Conservation (phyloP, 345 rosid species). For the Schrenkiella parvula region DNA sequence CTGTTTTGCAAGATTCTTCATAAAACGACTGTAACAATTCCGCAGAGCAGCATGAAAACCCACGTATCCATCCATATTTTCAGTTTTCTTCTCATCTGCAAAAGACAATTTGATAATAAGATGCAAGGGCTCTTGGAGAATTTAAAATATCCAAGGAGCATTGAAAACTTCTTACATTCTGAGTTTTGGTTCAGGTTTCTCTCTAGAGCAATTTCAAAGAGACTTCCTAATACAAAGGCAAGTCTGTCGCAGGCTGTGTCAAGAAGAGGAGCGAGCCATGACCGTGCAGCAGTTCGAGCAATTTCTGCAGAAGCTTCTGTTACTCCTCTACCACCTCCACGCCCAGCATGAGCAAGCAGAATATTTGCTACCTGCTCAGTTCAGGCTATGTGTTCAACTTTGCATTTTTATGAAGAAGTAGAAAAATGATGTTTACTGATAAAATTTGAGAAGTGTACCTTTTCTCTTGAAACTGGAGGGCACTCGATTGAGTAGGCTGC, state of each 20-base stretch:
- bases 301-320: conserved; percentile 96
- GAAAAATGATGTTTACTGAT: neutral
- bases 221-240: conserved; percentile 79
- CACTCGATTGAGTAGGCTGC: conserved; percentile 96
- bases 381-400: conserved; percentile 7
- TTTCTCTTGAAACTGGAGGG: conserved; percentile 90
- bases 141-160: conserved; percentile 5
- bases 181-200: conserved; percentile 59
- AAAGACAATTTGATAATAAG: neutral
- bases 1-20: conserved; percentile 74
- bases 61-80: conserved; percentile 77
- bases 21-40: conserved; percentile 65
- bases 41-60: conserved; percentile 90
- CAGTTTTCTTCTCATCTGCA: conserved; percentile 61
- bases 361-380: conserved; percentile 83
- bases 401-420: neutral
- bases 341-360: conserved; percentile 87
- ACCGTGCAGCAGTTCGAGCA: conserved; percentile 88
- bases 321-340: conserved; percentile 85
- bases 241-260: conserved; percentile 94
- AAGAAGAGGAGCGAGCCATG: conserved; percentile 98
- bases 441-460: conserved; percentile 46
- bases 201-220: conserved; percentile 86
- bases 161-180: conserved; percentile 55
- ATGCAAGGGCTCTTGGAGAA: neutral